A percentile compares a stretch with the other conserved stretches of the same genome.
Conservation (phyloP, 2,329 filamentous ascomycete genomes). For the Curvularia verruculosa region DNA sequence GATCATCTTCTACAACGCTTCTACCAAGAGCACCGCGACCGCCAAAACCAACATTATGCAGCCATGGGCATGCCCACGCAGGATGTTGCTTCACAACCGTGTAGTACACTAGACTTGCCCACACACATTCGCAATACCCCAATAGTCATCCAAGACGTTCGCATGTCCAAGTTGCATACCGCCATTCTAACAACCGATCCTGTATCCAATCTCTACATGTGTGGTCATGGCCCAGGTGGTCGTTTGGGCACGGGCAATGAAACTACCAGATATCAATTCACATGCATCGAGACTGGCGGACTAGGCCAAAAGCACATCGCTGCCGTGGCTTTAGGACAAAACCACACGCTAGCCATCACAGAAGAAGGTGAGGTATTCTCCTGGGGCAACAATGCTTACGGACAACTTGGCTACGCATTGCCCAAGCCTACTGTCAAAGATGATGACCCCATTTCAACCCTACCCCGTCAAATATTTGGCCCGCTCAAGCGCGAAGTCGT, state of each 20-base stretch:
- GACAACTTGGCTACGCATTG: conserved; percentile 83
- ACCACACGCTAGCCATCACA: conserved; percentile 85
- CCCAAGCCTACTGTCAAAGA: conserved; percentile 71
- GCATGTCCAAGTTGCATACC: conserved; percentile 89
- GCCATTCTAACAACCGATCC: conserved; percentile 87
- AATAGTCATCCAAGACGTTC: conserved; percentile 78
- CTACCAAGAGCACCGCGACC: conserved; percentile 69
- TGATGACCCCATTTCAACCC: conserved; percentile 80
- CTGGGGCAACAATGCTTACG: conserved; percentile 88
- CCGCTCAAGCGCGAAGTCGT: conserved; percentile 85
- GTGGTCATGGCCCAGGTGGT: conserved; percentile 88
- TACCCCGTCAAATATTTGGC: conserved; percentile 89
- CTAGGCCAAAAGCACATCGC: conserved; percentile 75
- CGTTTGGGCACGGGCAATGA: conserved; percentile 89
- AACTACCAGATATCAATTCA: conserved; percentile 84
- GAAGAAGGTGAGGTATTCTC: conserved; percentile 90
- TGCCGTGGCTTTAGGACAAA: conserved; percentile 84
- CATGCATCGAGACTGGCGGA: conserved; percentile 76
- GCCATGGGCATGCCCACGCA: conserved; percentile 42
- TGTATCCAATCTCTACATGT: conserved; percentile 88
- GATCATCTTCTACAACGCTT: conserved; percentile 77
- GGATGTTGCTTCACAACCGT: conserved; percentile 37
- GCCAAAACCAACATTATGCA: conserved; percentile 49
- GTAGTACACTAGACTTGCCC: conserved; percentile 66
- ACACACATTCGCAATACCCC: conserved; percentile 73